These are phyloP conservation scores for Cajanus cajan DNA, from an alignment of 306 rosid genomes.

Conservation along the genomic window DNA sequence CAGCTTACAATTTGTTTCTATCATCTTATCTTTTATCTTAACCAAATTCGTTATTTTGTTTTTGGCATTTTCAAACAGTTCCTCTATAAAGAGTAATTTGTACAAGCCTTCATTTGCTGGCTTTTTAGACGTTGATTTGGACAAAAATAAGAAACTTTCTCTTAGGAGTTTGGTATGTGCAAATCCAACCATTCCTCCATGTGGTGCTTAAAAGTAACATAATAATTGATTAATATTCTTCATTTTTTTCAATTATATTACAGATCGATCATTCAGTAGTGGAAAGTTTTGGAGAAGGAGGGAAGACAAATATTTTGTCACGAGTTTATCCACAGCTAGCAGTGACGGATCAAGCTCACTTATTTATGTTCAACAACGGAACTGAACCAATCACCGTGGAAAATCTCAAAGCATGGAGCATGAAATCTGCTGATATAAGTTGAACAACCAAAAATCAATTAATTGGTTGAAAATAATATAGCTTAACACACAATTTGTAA, in stretches of 20 bases:
- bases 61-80: slow-evolving; percentile 38
- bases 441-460: background rate
- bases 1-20: background rate
- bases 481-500: background rate
- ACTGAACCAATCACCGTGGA: slow-evolving; percentile 58
- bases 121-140: slow-evolving; percentile 64
- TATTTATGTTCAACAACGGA: slow-evolving; percentile 80
- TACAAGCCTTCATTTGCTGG: slow-evolving; percentile 86
- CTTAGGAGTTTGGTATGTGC: slow-evolving; percentile 78
- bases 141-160: slow-evolving; percentile 54
- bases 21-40: background rate
- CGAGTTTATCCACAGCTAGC: slow-evolving; percentile 79
- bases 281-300: slow-evolving; percentile 78
- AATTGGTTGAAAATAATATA: background rate
- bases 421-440: slow-evolving; percentile 43
- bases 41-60: background rate
- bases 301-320: slow-evolving; percentile 70
- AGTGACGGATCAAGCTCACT: slow-evolving; percentile 43
- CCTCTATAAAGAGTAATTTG: slow-evolving; percentile 40
- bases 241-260: background rate
- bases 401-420: slow-evolving; percentile 67
- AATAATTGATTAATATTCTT: background rate
- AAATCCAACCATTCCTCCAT: background rate
- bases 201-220: background rate
- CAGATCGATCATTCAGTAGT: slow-evolving; percentile 94